Conservation (phyloP, 139 green algal genomes). For the Tetradesmus lagerheimii region DNA sequence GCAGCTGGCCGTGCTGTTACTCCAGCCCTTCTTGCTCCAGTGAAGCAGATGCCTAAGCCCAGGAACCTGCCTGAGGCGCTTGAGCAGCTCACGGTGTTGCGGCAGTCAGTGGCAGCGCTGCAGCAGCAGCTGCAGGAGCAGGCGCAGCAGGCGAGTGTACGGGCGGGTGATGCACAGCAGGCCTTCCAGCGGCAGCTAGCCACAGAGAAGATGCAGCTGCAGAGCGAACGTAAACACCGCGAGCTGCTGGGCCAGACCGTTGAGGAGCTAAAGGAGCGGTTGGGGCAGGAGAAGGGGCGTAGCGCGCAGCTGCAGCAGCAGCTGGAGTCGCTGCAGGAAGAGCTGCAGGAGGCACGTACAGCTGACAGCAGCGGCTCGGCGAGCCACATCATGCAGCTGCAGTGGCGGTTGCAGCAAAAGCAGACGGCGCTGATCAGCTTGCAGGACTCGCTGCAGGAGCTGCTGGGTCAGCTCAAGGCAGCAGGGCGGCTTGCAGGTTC, state of each 20-base stretch:
- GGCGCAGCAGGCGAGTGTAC: background rate
- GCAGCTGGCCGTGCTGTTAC: background rate
- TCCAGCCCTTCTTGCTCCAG: background rate
- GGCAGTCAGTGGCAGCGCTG: background rate
- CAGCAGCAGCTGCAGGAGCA: slow-evolving; percentile 30
- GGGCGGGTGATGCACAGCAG: background rate
- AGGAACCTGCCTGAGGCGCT: background rate
- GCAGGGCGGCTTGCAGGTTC: background rate
- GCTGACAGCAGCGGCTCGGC: background rate
- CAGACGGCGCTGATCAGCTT: background rate
- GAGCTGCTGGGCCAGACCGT: background rate
- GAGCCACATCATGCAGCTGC: background rate
- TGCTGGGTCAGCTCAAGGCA: background rate
- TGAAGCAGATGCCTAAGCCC: background rate
- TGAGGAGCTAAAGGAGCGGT: background rate
- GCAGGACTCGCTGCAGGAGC: background rate
- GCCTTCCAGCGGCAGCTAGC: slow-evolving; percentile 26
- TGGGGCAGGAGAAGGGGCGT: background rate
- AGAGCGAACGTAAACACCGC: background rate
- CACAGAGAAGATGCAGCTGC: background rate
- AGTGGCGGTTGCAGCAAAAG: background rate
- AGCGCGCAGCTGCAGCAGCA: slow-evolving; percentile 18
- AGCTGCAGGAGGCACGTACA: background rate
- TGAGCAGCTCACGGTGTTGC: background rate
- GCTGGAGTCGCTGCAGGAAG: background rate